Conservation (phyloP, 345 rosid species). For the Ceriops zippeliana region DNA sequence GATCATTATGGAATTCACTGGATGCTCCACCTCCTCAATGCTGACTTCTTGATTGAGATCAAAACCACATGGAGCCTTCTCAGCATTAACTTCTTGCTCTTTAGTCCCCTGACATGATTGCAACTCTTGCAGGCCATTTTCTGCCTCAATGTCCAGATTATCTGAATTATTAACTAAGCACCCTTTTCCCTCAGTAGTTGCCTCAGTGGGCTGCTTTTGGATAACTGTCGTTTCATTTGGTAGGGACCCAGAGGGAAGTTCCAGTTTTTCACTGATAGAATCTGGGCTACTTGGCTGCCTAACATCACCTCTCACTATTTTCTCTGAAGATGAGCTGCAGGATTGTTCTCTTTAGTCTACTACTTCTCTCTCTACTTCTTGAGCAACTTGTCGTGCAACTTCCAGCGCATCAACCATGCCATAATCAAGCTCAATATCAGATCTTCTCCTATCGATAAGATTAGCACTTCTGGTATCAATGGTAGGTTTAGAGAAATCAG, state of each 20-base stretch:
- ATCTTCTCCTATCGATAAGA: slow-evolving; percentile 36
- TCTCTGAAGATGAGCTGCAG: slow-evolving; percentile 56
- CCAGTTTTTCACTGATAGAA: slow-evolving; percentile 39
- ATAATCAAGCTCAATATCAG: slow-evolving; percentile 60
- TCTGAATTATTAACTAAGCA: slow-evolving; percentile 26
- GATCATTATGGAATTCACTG: slow-evolving; percentile 40
- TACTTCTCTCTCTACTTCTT: slow-evolving; percentile 85
- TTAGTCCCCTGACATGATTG: slow-evolving; percentile 56
- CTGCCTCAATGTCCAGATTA: slow-evolving; percentile 31
- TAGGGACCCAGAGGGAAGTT: slow-evolving; percentile 21
- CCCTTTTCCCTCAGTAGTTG: slow-evolving; percentile 31
- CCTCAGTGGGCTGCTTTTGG: slow-evolving; percentile 42
- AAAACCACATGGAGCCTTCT: slow-evolving; percentile 58
- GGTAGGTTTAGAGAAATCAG: slow-evolving; percentile 36
- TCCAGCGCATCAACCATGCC: slow-evolving; percentile 89
- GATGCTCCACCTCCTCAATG: slow-evolving; percentile 65
- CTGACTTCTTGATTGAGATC: slow-evolving; percentile 83
- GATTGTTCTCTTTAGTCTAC: slow-evolving; percentile 57
- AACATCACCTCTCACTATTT: slow-evolving; percentile 41
- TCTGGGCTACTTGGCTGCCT: slow-evolving; percentile 44
- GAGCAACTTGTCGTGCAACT: slow-evolving; percentile 88
- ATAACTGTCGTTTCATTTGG: slow-evolving; percentile 39
- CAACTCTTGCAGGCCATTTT: slow-evolving; percentile 41
- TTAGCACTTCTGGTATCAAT: slow-evolving; percentile 30
- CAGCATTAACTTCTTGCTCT: slow-evolving; percentile 46